phyloP scores from a whole-genome alignment of 2,329 filamentous ascomycete genomes.

The Madurella fahalii region DNA sequence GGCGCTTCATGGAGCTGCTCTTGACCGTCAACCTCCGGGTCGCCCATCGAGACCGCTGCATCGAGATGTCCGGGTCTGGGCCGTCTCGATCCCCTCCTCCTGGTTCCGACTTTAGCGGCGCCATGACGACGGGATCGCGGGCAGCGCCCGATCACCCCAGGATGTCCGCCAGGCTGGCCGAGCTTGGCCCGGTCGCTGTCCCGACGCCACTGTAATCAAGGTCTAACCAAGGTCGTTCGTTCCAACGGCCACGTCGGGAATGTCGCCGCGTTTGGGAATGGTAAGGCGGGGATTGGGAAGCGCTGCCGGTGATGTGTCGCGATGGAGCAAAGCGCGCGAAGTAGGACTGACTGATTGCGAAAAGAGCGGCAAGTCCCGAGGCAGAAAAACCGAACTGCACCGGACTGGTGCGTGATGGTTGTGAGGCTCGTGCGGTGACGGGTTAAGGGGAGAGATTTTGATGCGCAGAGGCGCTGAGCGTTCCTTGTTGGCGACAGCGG shows the following conservation, averaged over 20 bases:
- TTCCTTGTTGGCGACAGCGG: constrained; percentile 12
- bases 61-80: constrained; percentile 14
- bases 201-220: constrained; percentile 19
- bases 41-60: constrained; percentile 85
- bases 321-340: no score
- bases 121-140: constrained; percentile 37
- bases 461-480: constrained; percentile 18
- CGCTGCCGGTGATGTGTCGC: background rate
- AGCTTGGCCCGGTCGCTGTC: constrained; percentile 26
- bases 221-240: background rate
- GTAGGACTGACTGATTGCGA: background rate
- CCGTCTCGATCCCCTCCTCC: constrained; percentile 1
- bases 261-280: background rate
- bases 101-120: constrained; percentile 31
- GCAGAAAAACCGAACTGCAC: background rate
- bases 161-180: constrained; percentile 40
- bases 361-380: background rate
- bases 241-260: constrained; percentile 1
- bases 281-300: no score
- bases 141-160: constrained; percentile 42
- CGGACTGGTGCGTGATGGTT: background rate
- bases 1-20: constrained; percentile 72
- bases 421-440: constrained; percentile 5
- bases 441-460: constrained; percentile 22
- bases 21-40: constrained; percentile 80